Evolutionary conservation across 2,329 filamentous ascomycete species (phyloP), one percentile per base, ranked within the genome.

Genomic region (Fusarium nodosum): DNA sequence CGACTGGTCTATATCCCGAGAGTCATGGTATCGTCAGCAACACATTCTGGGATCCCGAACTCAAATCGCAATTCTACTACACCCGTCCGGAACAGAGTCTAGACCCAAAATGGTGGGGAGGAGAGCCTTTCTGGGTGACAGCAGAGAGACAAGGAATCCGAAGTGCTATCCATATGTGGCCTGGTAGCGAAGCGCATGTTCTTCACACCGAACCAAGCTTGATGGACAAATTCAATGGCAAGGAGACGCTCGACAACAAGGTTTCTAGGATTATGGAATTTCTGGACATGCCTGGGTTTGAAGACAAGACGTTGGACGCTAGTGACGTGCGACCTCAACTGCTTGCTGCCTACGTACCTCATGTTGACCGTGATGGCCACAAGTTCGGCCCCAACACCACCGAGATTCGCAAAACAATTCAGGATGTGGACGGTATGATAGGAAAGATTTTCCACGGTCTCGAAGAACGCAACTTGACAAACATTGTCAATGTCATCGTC

Each of bases 141-240:
- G 95, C 95, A 7, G 96, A 98, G 82, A 88, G 87, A 60, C 91
- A 93, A 72, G 91, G 91, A 8, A 84, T 97, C 33, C 87, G 88
- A 59, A 89, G 90, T 31, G 96, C 93, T 1, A 89, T 99, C 28
- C 96, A 99, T 78, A 99, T 99, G 96, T 99, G 96, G 96, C 96
- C 96, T 2, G 96, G 96, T 3, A 97, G 93, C 44, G 96, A 99
- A 81, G 94, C 94, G 8, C 90, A 93, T 77, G 91, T 97, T 64
- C 85, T 88, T 15, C 84, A 86, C n/a, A 83, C 90, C 20, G 90
- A 94, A 67, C 93, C 94, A 4, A 90, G 88, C 12, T 93, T 93
- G 74, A 79, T 98, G 50, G 96, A 98, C 81, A 91, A 89, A 73
- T 99, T 88, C 81, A 95, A 97, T 72, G 90, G 88, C 11, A 87